Evolutionary conservation across 1,139 yeast genomes (phyloP).

Genomic region (Lipomyces yarrowii): DNA sequence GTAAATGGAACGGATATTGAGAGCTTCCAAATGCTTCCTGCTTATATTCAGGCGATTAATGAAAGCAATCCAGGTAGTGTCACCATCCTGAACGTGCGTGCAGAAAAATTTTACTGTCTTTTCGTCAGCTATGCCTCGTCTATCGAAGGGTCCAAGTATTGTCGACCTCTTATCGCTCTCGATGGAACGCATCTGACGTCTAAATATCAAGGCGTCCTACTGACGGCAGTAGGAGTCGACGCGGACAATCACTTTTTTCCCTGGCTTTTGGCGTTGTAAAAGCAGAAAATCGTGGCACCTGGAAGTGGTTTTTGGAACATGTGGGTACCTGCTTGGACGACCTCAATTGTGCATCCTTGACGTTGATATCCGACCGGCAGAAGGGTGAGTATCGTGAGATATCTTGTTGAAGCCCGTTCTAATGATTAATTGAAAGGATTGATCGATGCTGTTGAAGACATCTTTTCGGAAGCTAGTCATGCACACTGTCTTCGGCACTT

Average conservation of each 20-base stretch:
- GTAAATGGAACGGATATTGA: neutral
- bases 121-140: conserved; percentile 2
- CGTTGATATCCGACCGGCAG: too few species aligned
- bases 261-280: neutral
- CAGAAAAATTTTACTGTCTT: neutral
- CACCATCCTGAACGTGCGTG: neutral
- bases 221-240: neutral
- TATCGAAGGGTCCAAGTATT: neutral
- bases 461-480: too few species aligned
- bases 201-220: neutral
- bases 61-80: neutral
- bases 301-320: neutral
- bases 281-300: neutral
- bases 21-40: neutral
- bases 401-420: too few species aligned
- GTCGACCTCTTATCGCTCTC: neutral
- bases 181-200: conserved; percentile 1
- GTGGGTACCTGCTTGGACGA: neutral
- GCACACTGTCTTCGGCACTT: too few species aligned
- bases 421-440: too few species aligned
- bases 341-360: neutral
- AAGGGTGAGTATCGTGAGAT: too few species aligned
- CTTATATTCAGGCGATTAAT: neutral
- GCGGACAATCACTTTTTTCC: neutral
- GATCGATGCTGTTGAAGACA: too few species aligned